Evolutionary conservation across 768 basidiomycete species (phyloP).

Genomic region (Lyophyllum decastes): DNA sequence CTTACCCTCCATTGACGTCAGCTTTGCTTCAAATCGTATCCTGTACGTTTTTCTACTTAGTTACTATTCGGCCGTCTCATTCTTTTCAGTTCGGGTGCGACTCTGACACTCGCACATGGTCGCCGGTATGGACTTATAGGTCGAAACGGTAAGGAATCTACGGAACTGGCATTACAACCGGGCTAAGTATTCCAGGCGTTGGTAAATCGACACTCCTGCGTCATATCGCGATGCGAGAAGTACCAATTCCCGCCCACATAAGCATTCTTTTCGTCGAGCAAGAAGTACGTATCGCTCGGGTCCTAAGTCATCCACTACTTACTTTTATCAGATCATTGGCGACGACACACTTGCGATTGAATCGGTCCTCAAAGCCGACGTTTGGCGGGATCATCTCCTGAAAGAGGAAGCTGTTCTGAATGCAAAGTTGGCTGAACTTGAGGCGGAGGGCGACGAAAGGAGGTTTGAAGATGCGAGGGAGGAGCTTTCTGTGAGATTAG

Average conservation of each 20-base stretch:
- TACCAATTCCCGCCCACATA: constrained; percentile 92
- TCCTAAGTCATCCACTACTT: background rate
- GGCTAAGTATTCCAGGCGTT: constrained; percentile 52
- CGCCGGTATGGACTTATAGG: constrained; percentile 92
- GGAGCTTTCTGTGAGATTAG: constrained; percentile 76
- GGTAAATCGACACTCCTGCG: constrained; percentile 96
- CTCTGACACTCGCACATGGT: constrained; percentile 84
- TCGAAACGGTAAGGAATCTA: constrained; percentile 61
- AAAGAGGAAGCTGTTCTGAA: constrained; percentile 84
- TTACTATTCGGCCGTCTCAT: constrained; percentile 1
- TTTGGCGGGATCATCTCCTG: constrained; percentile 92
- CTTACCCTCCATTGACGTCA: constrained; percentile 92
- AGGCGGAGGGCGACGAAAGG: constrained; percentile 75
- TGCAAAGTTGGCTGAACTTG: constrained; percentile 68
- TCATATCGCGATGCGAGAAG: constrained; percentile 92
- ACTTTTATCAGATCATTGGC: constrained; percentile 68
- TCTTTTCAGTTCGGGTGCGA: constrained; percentile 70
- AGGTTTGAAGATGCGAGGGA: constrained; percentile 84
- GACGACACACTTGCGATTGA: constrained; percentile 92
- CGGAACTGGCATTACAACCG: background rate
- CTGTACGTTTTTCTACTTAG: constrained; percentile 45
- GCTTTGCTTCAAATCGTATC: constrained; percentile 93
- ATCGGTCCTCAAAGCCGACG: constrained; percentile 98
- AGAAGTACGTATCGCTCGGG: constrained; percentile 54
- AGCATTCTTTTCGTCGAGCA: constrained; percentile 98